Conservation (phyloP, 176 grass and related monocot genomes). For the Carex littledalei region DNA sequence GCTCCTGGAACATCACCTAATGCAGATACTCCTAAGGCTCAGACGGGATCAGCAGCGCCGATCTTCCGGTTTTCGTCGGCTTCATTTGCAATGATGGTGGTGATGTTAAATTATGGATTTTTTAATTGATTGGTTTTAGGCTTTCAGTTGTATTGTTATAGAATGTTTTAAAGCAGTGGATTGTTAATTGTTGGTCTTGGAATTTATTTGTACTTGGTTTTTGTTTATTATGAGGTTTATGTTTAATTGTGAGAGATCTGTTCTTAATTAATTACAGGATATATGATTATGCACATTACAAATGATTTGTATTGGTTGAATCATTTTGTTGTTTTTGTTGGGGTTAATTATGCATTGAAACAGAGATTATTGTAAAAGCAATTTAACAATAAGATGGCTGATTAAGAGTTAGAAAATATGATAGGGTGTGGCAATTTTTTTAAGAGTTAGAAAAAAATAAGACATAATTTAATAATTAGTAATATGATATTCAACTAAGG, state of each 20-base stretch:
- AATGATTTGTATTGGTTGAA: not conserved
- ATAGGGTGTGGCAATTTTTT: no score
- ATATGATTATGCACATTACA: not conserved
- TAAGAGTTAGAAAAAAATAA: no score
- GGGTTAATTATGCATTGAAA: not conserved
- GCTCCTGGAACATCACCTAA: not conserved
- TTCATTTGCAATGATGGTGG: not conserved
- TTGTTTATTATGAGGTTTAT: not conserved
- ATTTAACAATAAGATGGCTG: no score
- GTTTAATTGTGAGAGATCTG: not conserved
- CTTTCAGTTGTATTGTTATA: not conserved
- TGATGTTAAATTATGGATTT: slow-evolving; percentile 9
- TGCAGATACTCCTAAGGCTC: not conserved
- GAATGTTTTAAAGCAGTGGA: not conserved
- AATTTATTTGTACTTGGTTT: not conserved
- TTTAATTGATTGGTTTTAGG: slow-evolving; percentile 16
- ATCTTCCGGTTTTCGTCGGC: not conserved
- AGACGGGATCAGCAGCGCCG: not conserved
- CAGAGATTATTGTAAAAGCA: not conserved
- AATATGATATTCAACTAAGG: no score
- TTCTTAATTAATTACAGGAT: not conserved
- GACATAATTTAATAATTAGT: no score
- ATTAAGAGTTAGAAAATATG: no score
- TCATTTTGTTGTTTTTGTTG: not conserved
- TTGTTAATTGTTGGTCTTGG: not conserved